These are phyloP conservation scores for Scorias spongiosa DNA, from an alignment of 2,329 filamentous ascomycete species.

Conservation along the genomic window DNA sequence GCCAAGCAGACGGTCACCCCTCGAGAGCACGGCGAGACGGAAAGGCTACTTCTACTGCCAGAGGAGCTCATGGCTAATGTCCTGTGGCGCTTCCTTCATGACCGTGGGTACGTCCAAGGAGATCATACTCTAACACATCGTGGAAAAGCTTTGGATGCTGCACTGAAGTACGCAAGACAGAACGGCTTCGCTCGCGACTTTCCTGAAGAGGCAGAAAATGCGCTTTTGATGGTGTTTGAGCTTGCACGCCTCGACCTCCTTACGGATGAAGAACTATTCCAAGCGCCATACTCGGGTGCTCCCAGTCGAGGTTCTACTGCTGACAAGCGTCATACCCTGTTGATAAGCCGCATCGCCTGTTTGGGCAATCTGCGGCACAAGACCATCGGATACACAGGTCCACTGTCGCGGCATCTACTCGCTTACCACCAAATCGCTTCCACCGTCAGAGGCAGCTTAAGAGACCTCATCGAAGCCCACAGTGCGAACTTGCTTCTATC, in stretches of 20 bases:
- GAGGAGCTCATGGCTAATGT: slow-evolving; percentile 59
- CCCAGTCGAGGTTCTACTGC: slow-evolving; percentile 45
- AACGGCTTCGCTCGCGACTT: slow-evolving; percentile 1
- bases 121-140: slow-evolving; percentile 68
- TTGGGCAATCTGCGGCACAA: slow-evolving; percentile 70
- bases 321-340: slow-evolving; percentile 61
- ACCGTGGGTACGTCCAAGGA: slow-evolving; percentile 70
- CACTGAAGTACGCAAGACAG: slow-evolving; percentile 13
- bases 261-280: slow-evolving; percentile 52
- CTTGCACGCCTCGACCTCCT: slow-evolving; percentile 66
- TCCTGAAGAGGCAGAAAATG: slow-evolving; percentile 59
- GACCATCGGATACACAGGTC: slow-evolving; percentile 81
- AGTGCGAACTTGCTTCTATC: slow-evolving; percentile 67
- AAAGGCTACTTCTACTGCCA: slow-evolving; percentile 39
- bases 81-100: slow-evolving; percentile 77
- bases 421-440: slow-evolving; percentile 73
- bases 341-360: slow-evolving; percentile 76
- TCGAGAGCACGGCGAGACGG: slow-evolving; percentile 18
- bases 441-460: slow-evolving; percentile 60
- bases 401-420: slow-evolving; percentile 77
- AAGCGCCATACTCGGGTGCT: slow-evolving; percentile 37
- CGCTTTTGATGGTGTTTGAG: slow-evolving; percentile 71
- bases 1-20: slow-evolving; percentile 50
- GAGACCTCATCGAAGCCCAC: slow-evolving; percentile 73
- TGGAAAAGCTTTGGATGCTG: slow-evolving; percentile 64